Conservation (phyloP, 1,284 basidiomycete species). For the Rhodotorula glutinis region DNA sequence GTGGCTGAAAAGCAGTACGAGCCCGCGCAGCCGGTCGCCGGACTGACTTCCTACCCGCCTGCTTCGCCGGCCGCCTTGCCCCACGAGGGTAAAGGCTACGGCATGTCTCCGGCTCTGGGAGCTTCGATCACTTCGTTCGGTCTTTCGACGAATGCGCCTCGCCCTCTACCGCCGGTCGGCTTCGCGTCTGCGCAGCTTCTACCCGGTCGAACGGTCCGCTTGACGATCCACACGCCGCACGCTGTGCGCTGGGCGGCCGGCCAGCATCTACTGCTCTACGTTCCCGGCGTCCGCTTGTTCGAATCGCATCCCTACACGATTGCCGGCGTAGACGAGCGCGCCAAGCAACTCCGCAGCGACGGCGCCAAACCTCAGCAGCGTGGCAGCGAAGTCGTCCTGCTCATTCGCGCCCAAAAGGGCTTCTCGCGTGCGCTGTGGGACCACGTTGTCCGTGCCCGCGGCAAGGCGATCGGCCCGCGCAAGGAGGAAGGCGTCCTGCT, state of each 20-base stretch:
- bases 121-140: slow-evolving; percentile 2
- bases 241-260: slow-evolving; percentile 70
- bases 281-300: slow-evolving; percentile 66
- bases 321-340: slow-evolving; percentile 60
- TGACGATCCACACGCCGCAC: slow-evolving; percentile 64
- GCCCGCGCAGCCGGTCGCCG: background rate
- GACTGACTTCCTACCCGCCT: slow-evolving; percentile 19
- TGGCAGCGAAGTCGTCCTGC: slow-evolving; percentile 62
- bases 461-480: slow-evolving; percentile 4
- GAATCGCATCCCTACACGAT: slow-evolving; percentile 80
- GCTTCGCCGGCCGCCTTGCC: slow-evolving; percentile 1
- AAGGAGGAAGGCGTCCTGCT: slow-evolving; percentile 58
- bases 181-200: slow-evolving; percentile 74
- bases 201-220: slow-evolving; percentile 70
- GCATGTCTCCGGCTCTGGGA: background rate
- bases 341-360: slow-evolving; percentile 44
- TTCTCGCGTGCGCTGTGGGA: slow-evolving; percentile 75
- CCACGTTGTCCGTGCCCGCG: slow-evolving; percentile 41
- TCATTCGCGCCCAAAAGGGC: slow-evolving; percentile 71
- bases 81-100: background rate
- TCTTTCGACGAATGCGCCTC: background rate
- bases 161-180: slow-evolving; percentile 58
- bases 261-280: slow-evolving; percentile 70
- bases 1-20: slow-evolving; percentile 18
- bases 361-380: slow-evolving; percentile 20